These are phyloP conservation scores for Trichosanthes cucumerina DNA, from an alignment of 306 rosid genomes.

Conservation along the genomic window DNA sequence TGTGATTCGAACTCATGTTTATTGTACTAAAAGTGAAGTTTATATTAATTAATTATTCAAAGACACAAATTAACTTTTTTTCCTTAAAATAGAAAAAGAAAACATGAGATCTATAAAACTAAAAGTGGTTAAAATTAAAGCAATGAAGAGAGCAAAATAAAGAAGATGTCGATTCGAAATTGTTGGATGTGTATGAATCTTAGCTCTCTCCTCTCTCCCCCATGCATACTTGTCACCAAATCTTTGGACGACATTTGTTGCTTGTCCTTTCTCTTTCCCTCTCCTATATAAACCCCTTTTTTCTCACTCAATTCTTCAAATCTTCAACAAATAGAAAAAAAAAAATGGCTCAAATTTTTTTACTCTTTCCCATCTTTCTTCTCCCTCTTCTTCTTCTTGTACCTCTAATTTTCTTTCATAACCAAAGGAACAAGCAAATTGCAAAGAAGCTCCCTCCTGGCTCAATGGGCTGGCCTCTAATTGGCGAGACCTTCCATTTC, in stretches of 20 bases:
- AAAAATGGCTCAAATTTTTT: slow-evolving; percentile 27
- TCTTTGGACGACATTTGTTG: slow-evolving; percentile 8
- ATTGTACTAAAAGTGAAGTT: too few relatives aligned
- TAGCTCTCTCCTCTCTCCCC: neutral
- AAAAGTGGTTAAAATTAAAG: neutral
- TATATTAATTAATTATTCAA: too few relatives aligned
- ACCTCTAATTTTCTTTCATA: slow-evolving; percentile 12
- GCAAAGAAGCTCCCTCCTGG: slow-evolving; percentile 67
- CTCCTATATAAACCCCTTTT: slow-evolving; percentile 2
- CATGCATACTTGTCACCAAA: slow-evolving; percentile 13
- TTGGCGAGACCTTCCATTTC: slow-evolving; percentile 79
- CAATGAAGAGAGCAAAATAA: neutral
- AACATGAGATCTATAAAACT: too few relatives aligned
- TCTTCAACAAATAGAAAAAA: neutral
- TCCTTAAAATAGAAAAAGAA: too few relatives aligned
- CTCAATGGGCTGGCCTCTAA: slow-evolving; percentile 90
- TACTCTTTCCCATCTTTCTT: slow-evolving; percentile 27
- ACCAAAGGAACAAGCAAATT: neutral
- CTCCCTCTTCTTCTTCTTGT: slow-evolving; percentile 6
- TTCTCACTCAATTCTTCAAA: neutral
- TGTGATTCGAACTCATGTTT: too few relatives aligned
- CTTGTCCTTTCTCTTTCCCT: neutral
- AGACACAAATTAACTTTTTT: too few relatives aligned
- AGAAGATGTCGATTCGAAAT: neutral
- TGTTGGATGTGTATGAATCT: slow-evolving; percentile 9